These are phyloP conservation scores for Hemisphaericaspora xylanilytica DNA, from an alignment of 1,139 yeast genomes.

Conservation along the genomic window DNA sequence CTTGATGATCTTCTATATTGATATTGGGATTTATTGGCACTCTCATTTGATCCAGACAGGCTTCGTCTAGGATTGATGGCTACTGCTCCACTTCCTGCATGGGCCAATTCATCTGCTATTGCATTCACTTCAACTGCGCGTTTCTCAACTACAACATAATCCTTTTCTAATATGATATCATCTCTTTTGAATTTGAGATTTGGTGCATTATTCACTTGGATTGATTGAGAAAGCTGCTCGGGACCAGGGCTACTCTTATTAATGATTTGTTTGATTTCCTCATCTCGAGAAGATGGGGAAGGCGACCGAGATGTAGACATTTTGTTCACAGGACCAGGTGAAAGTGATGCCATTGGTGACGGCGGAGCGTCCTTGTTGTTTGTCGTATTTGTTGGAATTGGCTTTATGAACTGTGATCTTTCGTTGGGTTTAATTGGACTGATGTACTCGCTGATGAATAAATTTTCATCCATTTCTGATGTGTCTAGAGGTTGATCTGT, in stretches of 20 bases:
- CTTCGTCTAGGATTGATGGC: constrained; percentile 31
- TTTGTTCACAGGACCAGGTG: neutral
- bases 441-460: constrained; percentile 80
- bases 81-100: constrained; percentile 58
- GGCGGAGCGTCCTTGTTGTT: neutral
- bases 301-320: constrained; percentile 1
- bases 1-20: constrained; percentile 27
- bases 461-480: constrained; percentile 68
- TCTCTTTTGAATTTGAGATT: constrained; percentile 25
- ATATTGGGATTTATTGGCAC: constrained; percentile 12
- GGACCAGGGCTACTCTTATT: constrained; percentile 45
- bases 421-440: constrained; percentile 33
- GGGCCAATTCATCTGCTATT: constrained; percentile 84
- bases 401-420: constrained; percentile 19
- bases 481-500: constrained; percentile 61
- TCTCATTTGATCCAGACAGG: constrained; percentile 14
- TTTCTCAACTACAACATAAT: constrained; percentile 92
- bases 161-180: constrained; percentile 62
- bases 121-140: constrained; percentile 94
- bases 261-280: constrained; percentile 44
- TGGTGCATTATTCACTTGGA: constrained; percentile 10
- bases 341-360: constrained; percentile 2
- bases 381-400: constrained; percentile 14
- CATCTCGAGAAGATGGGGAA: constrained; percentile 32
- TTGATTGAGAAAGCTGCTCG: constrained; percentile 24